Percentiles rank a stretch among this genome's conserved stretches.
phyloP scores from a whole-genome alignment of 345 rosid genomes.

The Sisymbrium altissimum region DNA sequence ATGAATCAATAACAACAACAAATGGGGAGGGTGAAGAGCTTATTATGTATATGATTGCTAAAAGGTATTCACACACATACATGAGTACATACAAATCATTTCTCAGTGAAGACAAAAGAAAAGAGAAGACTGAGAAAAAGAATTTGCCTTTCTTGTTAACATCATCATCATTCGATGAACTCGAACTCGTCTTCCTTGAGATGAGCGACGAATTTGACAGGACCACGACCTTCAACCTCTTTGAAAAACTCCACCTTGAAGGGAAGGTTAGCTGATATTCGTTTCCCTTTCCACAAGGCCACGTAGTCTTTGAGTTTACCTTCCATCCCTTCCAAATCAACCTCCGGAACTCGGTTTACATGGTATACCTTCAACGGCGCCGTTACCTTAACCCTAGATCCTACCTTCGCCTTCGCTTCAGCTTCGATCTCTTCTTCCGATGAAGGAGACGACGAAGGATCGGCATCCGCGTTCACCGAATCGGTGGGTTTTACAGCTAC shows the following conservation, averaged over 20 bases:
- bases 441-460: slow-evolving; percentile 28
- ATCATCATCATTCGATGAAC: slow-evolving; percentile 39
- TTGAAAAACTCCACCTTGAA: slow-evolving; percentile 63
- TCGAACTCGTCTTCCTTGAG: slow-evolving; percentile 83
- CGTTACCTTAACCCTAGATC: slow-evolving; percentile 67
- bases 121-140: neutral
- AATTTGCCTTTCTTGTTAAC: slow-evolving; percentile 3
- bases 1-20: neutral
- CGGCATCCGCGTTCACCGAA: slow-evolving; percentile 15
- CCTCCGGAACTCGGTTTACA: slow-evolving; percentile 66
- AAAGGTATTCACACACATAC: slow-evolving; percentile 13
- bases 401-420: slow-evolving; percentile 38
- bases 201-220: slow-evolving; percentile 74
- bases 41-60: slow-evolving; percentile 27
- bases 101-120: neutral
- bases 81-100: slow-evolving; percentile 11
- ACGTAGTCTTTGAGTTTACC: slow-evolving; percentile 71
- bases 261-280: slow-evolving; percentile 75
- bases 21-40: too few species aligned
- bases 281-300: slow-evolving; percentile 68
- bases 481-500: slow-evolving; percentile 35
- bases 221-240: slow-evolving; percentile 59
- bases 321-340: slow-evolving; percentile 71
- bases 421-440: slow-evolving; percentile 28
- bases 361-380: slow-evolving; percentile 82